Conservation (phyloP, 73 alveolate genomes). For the Paramecium sexaurelia region DNA sequence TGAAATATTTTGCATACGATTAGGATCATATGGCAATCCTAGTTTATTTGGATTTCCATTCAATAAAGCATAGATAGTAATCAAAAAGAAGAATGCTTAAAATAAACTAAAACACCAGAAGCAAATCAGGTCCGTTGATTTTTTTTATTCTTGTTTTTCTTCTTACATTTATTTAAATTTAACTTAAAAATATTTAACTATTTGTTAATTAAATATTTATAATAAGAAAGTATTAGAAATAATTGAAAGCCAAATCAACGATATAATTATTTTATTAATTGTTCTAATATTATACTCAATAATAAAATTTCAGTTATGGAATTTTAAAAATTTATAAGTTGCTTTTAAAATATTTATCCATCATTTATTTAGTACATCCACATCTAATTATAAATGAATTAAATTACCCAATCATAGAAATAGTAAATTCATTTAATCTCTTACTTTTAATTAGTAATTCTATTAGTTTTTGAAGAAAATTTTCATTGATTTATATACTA, state of each 20-base stretch:
- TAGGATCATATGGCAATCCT: background rate
- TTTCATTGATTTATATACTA: background rate
- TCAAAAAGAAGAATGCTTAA: background rate
- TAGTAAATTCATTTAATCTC: background rate
- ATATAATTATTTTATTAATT: too few relatives aligned
- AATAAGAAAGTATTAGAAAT: too few relatives aligned
- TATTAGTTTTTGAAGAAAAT: background rate
- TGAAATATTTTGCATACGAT: background rate
- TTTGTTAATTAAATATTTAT: background rate
- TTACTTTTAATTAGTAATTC: background rate
- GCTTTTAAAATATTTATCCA: slow-evolving; percentile 12
- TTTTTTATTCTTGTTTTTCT: background rate
- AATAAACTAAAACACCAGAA: background rate
- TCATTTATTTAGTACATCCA: background rate
- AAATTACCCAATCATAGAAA: slow-evolving; percentile 24
- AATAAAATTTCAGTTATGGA: slow-evolving; percentile 44
- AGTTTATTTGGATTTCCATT: background rate
- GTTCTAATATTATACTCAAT: slow-evolving; percentile 6
- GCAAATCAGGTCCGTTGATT: background rate
- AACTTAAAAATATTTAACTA: background rate
- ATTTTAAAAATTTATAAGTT: background rate
- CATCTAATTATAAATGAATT: background rate
- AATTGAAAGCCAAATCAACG: too few relatives aligned
- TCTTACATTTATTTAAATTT: background rate
- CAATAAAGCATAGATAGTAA: background rate